Percentiles rank a stretch among this genome's conserved stretches.
Evolutionary conservation across 1,284 basidiomycete genomes (phyloP).

Genomic region (Neolentinus lepideus): DNA sequence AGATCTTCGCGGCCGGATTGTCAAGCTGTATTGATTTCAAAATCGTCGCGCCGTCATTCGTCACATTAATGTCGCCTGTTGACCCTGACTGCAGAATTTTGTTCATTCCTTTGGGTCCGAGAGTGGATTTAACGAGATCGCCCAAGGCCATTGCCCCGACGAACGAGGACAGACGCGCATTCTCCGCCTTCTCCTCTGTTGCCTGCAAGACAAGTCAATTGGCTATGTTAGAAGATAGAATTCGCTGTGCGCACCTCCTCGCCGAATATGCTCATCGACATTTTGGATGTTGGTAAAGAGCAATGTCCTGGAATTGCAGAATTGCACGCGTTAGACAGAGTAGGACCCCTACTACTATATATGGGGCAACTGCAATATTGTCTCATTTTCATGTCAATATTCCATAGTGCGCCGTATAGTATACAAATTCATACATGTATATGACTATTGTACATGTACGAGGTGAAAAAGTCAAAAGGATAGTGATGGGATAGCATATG

Average conservation of each 20-base stretch:
- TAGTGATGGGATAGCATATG: no score
- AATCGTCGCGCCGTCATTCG: slow-evolving; percentile 98
- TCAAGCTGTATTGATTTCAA: slow-evolving; percentile 96
- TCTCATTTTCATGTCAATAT: no score
- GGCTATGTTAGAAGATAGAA: background rate
- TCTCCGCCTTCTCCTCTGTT: slow-evolving; percentile 97
- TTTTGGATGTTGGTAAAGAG: slow-evolving; percentile 11
- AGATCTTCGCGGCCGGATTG: slow-evolving; percentile 98
- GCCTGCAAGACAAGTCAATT: slow-evolving; percentile 44
- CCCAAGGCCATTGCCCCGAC: slow-evolving; percentile 95
- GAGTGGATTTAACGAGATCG: slow-evolving; percentile 96
- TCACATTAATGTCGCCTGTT: slow-evolving; percentile 91
- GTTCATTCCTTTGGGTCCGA: slow-evolving; percentile 97
- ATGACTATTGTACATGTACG: no score
- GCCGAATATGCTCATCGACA: slow-evolving; percentile 41
- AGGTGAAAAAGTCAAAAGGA: no score
- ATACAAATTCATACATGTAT: no score
- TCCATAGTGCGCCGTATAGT: no score
- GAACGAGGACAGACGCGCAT: slow-evolving; percentile 96
- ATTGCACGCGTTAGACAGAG: background rate
- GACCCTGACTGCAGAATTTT: slow-evolving; percentile 92
- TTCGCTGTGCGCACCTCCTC: slow-evolving; percentile 26
- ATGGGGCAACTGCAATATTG: no score
- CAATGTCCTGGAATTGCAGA: background rate
- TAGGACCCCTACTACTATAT: background rate